These are phyloP conservation scores for Schoenoplectus triqueter DNA, from an alignment of 202 grass and related monocot species.

Conservation along the genomic window DNA sequence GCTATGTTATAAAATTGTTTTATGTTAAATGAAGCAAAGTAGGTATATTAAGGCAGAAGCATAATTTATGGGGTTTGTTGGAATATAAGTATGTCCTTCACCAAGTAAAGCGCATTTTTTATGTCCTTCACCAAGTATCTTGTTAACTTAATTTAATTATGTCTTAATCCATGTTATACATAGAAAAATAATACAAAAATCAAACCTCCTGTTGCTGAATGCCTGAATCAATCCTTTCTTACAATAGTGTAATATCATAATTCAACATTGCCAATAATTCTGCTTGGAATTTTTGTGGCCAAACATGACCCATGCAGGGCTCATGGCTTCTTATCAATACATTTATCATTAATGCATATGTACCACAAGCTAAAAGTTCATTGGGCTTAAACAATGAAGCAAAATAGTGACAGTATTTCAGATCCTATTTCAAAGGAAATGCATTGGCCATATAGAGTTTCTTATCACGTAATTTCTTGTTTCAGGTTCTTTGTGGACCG, in stretches of 20 bases:
- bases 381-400: not conserved
- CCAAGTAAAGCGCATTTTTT: not conserved
- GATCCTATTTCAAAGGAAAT: not conserved
- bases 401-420: not conserved
- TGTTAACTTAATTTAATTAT: not conserved
- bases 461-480: conserved; percentile 4
- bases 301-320: not conserved
- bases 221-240: not conserved
- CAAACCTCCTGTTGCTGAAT: not conserved
- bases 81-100: not conserved
- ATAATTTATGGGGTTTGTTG: not conserved
- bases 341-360: not conserved
- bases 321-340: not conserved
- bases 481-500: conserved; percentile 92
- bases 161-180: not conserved
- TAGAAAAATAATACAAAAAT: not conserved
- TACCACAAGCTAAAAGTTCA: not conserved
- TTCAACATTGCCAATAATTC: not conserved
- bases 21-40: not conserved
- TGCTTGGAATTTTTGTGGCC: not conserved
- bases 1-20: conserved; percentile 8
- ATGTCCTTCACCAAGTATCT: not conserved
- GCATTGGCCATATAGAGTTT: not conserved
- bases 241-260: not conserved
- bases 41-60: not conserved